Evolutionary conservation across 2,329 filamentous ascomycete species (phyloP), one percentile per base, ranked within the genome.

Genomic region (Reticulascus tulasneorum): DNA sequence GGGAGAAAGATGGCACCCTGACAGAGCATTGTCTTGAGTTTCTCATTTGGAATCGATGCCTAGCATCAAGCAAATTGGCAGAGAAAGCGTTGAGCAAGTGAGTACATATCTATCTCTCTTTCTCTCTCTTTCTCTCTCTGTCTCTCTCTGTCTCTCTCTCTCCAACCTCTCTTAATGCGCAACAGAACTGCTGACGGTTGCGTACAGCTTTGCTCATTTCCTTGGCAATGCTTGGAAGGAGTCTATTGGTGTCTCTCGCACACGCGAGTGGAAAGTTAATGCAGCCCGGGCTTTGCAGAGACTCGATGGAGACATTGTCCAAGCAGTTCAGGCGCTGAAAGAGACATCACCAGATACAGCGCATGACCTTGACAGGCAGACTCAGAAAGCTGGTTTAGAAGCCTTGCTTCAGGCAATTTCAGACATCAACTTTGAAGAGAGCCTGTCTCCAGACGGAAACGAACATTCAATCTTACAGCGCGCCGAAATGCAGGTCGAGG

Each of bases 251-350:
- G n/a, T n/a, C n/a, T n/a, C n/a, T n/a, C n/a, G n/a, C n/a, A n/a
- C n/a, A n/a, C n/a, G n/a, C n/a, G n/a, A n/a, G n/a, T n/a, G n/a
- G n/a, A n/a, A n/a, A n/a, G n/a, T n/a, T n/a, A n/a, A n/a, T n/a
- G n/a, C n/a, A n/a, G n/a, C n/a, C n/a, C n/a, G n/a, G n/a, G n/a
- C n/a, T n/a, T n/a, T n/a, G n/a, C 50, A 48, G 8, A 39, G 31
- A 3, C 53, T 60, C 20, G 51, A 51, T 26, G 59, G 58, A 18
- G 60, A 63, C 31, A 50, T 62, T 20, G 55, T 63, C 4, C 60
- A 64, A 35, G 55, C 59, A 7, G 46, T 61, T 13, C 57, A 63
- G 29, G 57, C 60, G 2, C 44, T 63, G 13, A 63, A 62, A 29
- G 60, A 64, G 29, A 47, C 47, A 3, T 45, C 40, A 4, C 49